Evolutionary conservation across 2,329 filamentous ascomycete species (phyloP), one percentile per base, ranked within the genome.

Genomic region (Samsoniella hepiali): DNA sequence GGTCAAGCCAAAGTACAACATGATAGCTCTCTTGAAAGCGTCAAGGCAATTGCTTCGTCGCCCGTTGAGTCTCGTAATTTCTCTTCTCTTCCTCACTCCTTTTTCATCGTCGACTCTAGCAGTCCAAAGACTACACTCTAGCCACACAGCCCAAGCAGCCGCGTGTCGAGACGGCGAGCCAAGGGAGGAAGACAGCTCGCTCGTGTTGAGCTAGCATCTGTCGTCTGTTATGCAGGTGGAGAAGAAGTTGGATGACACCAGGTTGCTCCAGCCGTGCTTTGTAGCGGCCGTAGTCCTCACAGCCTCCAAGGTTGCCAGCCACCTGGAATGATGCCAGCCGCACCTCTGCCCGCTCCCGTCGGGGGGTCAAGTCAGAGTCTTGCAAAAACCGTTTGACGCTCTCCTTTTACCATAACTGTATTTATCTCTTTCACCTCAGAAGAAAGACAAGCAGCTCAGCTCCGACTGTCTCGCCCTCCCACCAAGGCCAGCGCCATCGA

Each of bases 151-250:
- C 11, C 32, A 11, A 50, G 29, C 47, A 50, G 27, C 29, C 17
- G 27, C 27, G 27, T 27, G 47, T 50, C 50, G 17, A 38, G 7
- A 17, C n/a, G 15, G n/a, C 34, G 50, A 54, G 32, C n/a, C 31
- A 54, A 54, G 50, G 50, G 50, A 38, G 34, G 49, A 9, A 54
- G n/a, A 54, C 7, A 31, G 50, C 50, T 54, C 3, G 15, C 50
- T 54, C 34, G 11, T n/a, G 17, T 54, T 38, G 17, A 31, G 32
- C 31, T 54, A 54, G 34, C 50, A 54, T 27, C 31, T 22, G 3
- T 22, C 15, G 31, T 51, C 50, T 54, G 50, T 54, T 17, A 54
- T 54, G 50, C 11, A 36, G 50, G 34, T 54, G 50, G 50, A 54
- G 32, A 54, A 54, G 50, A 38, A 54, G n/a, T 13, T 22, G 10